Percentiles rank a stretch among this genome's conserved stretches.
Evolutionary conservation across 164 flowering plant genomes (phyloP).

Genomic region (Malania oleifera): DNA sequence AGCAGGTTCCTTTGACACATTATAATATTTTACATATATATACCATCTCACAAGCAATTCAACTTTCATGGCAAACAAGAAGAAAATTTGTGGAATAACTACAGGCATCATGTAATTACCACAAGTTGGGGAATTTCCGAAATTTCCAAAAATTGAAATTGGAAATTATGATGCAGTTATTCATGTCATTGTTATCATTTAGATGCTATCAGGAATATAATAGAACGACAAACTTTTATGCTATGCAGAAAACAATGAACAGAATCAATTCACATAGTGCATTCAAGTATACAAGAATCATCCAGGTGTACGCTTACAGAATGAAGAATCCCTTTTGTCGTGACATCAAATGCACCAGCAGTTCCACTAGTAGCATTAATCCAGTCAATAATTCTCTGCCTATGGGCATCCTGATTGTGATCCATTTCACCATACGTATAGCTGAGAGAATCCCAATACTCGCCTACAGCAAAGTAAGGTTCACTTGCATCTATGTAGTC

Average conservation of each 20-base stretch:
- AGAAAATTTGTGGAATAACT: too few relatives aligned
- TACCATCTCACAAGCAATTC: too few relatives aligned
- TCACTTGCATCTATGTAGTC: constrained; percentile 88
- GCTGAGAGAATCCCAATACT: constrained; percentile 95
- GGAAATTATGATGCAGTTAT: too few relatives aligned
- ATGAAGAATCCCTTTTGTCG: constrained; percentile 98
- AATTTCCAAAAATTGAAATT: too few relatives aligned
- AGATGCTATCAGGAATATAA: too few relatives aligned
- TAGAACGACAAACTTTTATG: neutral
- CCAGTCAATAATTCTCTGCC: constrained; percentile 98
- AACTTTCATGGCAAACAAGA: too few relatives aligned
- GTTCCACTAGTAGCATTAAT: constrained; percentile 87
- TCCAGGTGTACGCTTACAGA: constrained; percentile 46
- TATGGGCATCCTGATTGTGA: constrained; percentile 88
- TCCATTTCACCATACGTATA: constrained; percentile 93
- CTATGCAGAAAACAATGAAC: neutral
- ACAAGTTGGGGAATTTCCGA: too few relatives aligned
- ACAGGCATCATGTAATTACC: too few relatives aligned
- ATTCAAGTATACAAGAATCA: neutral
- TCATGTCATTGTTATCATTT: too few relatives aligned
- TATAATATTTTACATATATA: too few relatives aligned
- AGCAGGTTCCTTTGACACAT: too few relatives aligned
- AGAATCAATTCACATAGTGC: neutral
- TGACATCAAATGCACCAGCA: constrained; percentile 98
- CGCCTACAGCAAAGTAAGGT: constrained; percentile 96